phyloP scores from a whole-genome alignment of 441 rosid genomes.

The Viola pubescens region DNA sequence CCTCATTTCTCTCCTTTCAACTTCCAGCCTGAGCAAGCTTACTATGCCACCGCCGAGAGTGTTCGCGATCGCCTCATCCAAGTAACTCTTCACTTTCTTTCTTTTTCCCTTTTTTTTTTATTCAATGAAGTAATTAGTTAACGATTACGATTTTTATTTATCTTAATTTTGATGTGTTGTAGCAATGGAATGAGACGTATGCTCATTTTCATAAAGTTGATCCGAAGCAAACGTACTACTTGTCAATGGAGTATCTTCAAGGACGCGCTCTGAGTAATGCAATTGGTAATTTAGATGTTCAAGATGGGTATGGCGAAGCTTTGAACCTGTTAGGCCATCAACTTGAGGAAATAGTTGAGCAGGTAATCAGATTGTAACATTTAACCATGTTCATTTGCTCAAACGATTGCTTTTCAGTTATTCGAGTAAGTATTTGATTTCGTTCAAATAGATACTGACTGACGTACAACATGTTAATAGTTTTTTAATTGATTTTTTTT shows the following conservation, averaged over 20 bases:
- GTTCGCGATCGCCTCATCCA: slow-evolving; percentile 88
- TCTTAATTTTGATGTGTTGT: slow-evolving; percentile 12
- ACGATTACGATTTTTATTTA: not conserved
- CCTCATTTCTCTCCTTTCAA: slow-evolving; percentile 94
- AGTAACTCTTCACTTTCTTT: slow-evolving; percentile 21
- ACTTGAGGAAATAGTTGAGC: slow-evolving; percentile 77
- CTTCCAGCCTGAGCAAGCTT: slow-evolving; percentile 90
- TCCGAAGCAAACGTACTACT: slow-evolving; percentile 91
- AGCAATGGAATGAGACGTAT: slow-evolving; percentile 96
- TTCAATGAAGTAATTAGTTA: not conserved
- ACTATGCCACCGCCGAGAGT: slow-evolving; percentile 80
- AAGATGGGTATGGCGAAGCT: slow-evolving; percentile 76
- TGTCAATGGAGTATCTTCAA: slow-evolving; percentile 98
- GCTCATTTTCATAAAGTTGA: slow-evolving; percentile 65
- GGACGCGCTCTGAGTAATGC: slow-evolving; percentile 94
- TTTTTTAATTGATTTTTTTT: slow-evolving; percentile 16
- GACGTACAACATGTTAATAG: slow-evolving; percentile 5
- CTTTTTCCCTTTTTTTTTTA: not conserved
- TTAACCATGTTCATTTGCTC: not conserved
- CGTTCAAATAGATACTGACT: not conserved
- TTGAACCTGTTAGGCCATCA: slow-evolving; percentile 65
- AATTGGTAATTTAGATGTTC: slow-evolving; percentile 65
- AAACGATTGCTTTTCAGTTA: too few species aligned
- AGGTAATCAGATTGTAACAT: slow-evolving; percentile 32
- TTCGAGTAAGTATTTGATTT: too few species aligned